Conservation (phyloP, 495 filamentous ascomycete genomes). For the Penicillium arizonense region DNA sequence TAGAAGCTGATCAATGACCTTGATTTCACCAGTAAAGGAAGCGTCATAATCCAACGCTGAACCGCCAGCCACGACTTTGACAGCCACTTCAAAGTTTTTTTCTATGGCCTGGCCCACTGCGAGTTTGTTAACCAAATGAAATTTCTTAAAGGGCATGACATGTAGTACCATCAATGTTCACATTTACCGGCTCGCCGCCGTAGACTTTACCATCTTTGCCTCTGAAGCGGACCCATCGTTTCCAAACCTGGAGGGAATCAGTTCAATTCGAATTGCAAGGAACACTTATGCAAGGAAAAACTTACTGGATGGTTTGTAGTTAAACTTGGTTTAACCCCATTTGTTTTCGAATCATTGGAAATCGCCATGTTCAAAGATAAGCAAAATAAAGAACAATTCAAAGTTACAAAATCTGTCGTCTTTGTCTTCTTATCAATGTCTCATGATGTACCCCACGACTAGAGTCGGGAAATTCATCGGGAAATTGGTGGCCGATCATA, state of each 20-base stretch:
- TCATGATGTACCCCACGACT: too few species aligned
- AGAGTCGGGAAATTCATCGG: conserved; percentile 3
- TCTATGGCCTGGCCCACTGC: conserved; percentile 8
- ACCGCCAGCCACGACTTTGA: conserved; percentile 1
- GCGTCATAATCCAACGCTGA: conserved; percentile 10
- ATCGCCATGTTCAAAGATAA: conserved; percentile 3
- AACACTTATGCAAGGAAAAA: background rate
- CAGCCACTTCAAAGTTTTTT: background rate
- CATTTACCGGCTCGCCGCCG: conserved; percentile 10
- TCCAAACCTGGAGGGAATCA: conserved; percentile 1
- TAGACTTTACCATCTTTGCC: conserved; percentile 9
- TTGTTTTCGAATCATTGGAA: background rate
- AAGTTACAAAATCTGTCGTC: background rate
- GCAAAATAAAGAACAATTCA: background rate
- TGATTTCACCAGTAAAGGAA: conserved; percentile 5
- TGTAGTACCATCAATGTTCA: conserved; percentile 8
- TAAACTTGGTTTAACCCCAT: background rate
- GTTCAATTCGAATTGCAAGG: background rate
- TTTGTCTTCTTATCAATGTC: conserved; percentile 5
- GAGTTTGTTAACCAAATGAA: background rate
- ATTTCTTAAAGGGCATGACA: background rate
- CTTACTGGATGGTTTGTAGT: conserved; percentile 2
- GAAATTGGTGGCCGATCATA: conserved; percentile 8
- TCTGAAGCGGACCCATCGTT: conserved; percentile 8
- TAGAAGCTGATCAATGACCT: conserved; percentile 2